Conservation (phyloP, 108 stramenopile genomes). For the Mediolabrus comicus region DNA sequence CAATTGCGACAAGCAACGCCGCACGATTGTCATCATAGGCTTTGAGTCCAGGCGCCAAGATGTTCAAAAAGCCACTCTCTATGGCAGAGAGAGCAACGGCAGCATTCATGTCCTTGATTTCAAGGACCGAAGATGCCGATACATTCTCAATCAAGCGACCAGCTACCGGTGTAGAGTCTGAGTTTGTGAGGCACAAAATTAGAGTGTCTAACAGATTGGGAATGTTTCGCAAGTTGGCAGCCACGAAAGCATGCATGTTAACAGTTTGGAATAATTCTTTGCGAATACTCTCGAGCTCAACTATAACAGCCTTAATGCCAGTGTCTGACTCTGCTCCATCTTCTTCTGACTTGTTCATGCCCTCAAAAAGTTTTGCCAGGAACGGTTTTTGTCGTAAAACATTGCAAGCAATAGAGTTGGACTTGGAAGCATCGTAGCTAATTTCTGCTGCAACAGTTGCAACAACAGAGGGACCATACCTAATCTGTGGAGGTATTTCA, state of each 20-base stretch:
- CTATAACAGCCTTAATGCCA: constrained; percentile 22
- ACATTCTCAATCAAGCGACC: constrained; percentile 43
- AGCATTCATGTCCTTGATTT: constrained; percentile 16
- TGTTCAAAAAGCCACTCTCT: constrained; percentile 36
- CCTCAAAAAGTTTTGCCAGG: constrained; percentile 34
- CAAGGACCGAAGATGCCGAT: constrained; percentile 37
- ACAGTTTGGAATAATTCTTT: constrained; percentile 34
- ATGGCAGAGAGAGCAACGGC: constrained; percentile 42
- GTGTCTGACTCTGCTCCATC: not conserved
- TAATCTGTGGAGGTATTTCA: constrained; percentile 42
- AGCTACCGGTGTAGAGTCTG: not conserved
- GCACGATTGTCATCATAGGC: constrained; percentile 38
- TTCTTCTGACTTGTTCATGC: constrained; percentile 9
- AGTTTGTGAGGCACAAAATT: constrained; percentile 14
- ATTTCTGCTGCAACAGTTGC: constrained; percentile 27
- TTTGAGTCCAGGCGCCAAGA: constrained; percentile 30
- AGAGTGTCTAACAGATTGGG: constrained; percentile 29
- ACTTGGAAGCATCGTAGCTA: constrained; percentile 16
- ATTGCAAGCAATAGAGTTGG: constrained; percentile 40
- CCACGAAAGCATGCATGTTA: constrained; percentile 46
- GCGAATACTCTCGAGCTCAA: constrained; percentile 32
- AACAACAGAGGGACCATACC: constrained; percentile 31
- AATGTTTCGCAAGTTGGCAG: constrained; percentile 26
- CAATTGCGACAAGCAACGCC: constrained; percentile 44
- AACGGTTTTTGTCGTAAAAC: constrained; percentile 40